Evolutionary conservation across 331 rosid genomes (phyloP), one percentile per base, ranked within the genome.

Genomic region (Rosa hybrid): DNA sequence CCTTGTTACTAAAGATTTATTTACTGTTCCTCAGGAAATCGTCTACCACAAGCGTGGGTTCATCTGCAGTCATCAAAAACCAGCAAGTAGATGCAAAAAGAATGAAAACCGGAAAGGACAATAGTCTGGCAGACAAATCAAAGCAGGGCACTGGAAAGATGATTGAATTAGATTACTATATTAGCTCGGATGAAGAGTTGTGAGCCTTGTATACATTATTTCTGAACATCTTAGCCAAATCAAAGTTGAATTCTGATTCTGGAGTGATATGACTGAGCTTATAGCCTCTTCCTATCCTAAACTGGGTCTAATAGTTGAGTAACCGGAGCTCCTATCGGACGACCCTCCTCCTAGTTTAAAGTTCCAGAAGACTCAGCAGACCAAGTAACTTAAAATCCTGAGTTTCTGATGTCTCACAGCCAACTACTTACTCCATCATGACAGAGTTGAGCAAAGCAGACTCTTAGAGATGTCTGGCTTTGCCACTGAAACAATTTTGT

Each of bases 151-250:
- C 76, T 3, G 97, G 71, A 72, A 93, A 90, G 82, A 86, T 95
- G 97, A 90, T 90, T 56, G 94, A 93, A 80, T 80, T 96, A 59
- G 46, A 65, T 34, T 94, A 87, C 75, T 64, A 82, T 84, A 78
- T 89, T 68, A 96, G 96, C 80, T 95, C 99, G 3, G 98, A 90
- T 54, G 99, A 93, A 34, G 99, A 87, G 75, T 39, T 84, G 57
- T 90, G 82, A 87, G 76, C 74, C 76, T 78, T 23, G 30, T 50
- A 25, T 62, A 30, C 68, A 20, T 50, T 51, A 81, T 45, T 21
- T 56, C 49, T 44, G 59, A 21, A 34, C 71, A 6, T 30, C 78
- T 41, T 72, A 72, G 60, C 68, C 49, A 21, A 59, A 16, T 41
- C 12, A 74, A 76, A 18, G 42, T 51, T 49, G 57, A 76, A 46